phyloP scores from a whole-genome alignment of 768 basidiomycete species.

The Inosperma sp. region DNA sequence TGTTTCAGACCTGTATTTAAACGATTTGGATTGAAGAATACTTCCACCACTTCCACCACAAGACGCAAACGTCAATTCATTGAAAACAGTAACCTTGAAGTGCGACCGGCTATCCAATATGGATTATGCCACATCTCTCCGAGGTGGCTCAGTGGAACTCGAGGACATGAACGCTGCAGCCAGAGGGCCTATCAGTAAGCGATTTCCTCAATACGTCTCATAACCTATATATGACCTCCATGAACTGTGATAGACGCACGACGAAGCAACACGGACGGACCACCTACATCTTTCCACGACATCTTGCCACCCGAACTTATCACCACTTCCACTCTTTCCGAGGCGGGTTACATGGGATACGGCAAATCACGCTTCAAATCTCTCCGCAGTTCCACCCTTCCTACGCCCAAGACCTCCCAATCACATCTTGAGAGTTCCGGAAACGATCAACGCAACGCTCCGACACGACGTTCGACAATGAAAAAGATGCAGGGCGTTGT shows the following conservation, averaged over 20 bases:
- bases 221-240: too few species aligned
- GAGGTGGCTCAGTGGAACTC: too few species aligned
- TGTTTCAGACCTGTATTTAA: too few species aligned
- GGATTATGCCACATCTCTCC: too few species aligned
- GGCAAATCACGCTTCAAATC: constrained; percentile 6
- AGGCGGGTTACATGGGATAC: constrained; percentile 10
- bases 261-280: neutral
- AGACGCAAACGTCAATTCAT: too few species aligned
- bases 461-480: neutral
- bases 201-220: too few species aligned
- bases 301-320: constrained; percentile 46
- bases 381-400: neutral
- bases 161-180: too few species aligned
- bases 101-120: too few species aligned
- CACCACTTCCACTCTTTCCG: constrained; percentile 33
- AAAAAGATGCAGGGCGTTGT: constrained; percentile 6
- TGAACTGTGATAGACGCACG: neutral
- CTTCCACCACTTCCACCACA: too few species aligned
- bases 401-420: neutral
- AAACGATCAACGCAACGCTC: neutral
- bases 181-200: too few species aligned
- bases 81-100: too few species aligned
- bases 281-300: constrained; percentile 38
- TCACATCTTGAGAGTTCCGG: neutral
- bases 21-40: too few species aligned